Evolutionary conservation across 2,329 filamentous ascomycete species (phyloP).

Genomic region (Ophiostoma himal-ulmi): DNA sequence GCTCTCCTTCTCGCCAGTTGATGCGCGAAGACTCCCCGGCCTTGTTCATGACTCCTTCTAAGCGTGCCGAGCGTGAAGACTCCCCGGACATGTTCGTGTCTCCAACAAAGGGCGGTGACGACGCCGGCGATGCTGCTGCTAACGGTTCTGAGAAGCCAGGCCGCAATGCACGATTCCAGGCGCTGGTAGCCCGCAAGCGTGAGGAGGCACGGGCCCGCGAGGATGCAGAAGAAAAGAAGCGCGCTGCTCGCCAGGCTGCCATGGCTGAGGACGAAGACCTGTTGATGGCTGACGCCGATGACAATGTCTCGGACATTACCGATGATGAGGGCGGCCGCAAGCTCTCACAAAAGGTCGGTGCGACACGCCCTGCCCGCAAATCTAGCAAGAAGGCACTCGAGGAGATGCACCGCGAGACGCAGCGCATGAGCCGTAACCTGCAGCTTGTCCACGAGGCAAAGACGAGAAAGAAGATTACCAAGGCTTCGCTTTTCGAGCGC

Average conservation of each 20-base stretch:
- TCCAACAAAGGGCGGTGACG: slow-evolving; percentile 28
- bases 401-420: slow-evolving; percentile 92
- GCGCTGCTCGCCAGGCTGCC: slow-evolving; percentile 39
- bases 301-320: slow-evolving; percentile 48
- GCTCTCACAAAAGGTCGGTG: slow-evolving; percentile 54
- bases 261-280: slow-evolving; percentile 32
- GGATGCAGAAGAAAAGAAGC: slow-evolving; percentile 48
- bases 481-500: slow-evolving; percentile 71
- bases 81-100: slow-evolving; percentile 25
- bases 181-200: slow-evolving; percentile 67
- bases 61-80: slow-evolving; percentile 5
- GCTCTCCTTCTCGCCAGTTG: slow-evolving; percentile 1
- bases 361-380: slow-evolving; percentile 57
- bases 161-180: slow-evolving; percentile 59
- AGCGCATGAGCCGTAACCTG: slow-evolving; percentile 82
- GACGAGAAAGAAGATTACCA: slow-evolving; percentile 86
- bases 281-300: slow-evolving; percentile 39
- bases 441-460: slow-evolving; percentile 85
- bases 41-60: slow-evolving; percentile 9
- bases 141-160: slow-evolving; percentile 42
- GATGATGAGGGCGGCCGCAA: slow-evolving; percentile 59
- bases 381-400: slow-evolving; percentile 92
- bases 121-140: slow-evolving; percentile 35
- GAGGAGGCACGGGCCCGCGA: slow-evolving; percentile 65
- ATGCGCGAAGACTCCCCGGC: slow-evolving; percentile 13